Percentiles rank a stretch among this genome's conserved stretches.
These are phyloP conservation scores for Beauveria bassiana DNA, from an alignment of 2,329 filamentous ascomycete species.

Conservation along the genomic window DNA sequence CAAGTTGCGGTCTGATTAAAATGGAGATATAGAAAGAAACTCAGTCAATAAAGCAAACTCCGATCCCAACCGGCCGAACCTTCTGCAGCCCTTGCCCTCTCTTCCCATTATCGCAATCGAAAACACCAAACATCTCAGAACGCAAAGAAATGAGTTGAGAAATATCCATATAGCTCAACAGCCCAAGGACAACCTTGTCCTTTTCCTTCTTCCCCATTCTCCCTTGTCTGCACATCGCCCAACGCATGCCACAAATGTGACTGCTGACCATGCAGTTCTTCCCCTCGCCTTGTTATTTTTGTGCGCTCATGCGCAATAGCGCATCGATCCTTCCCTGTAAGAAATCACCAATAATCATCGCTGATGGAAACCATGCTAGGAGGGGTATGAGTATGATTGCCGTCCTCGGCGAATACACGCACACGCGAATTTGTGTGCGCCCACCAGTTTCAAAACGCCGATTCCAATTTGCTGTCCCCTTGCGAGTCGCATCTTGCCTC, in stretches of 20 bases:
- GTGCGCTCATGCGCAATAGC: neutral
- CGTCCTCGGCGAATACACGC: neutral
- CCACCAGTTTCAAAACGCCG: slow-evolving; percentile 6
- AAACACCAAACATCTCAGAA: neutral
- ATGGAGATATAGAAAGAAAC: neutral
- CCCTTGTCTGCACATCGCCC: neutral
- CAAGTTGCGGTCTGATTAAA: slow-evolving; percentile 6
- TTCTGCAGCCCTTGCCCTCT: neutral
- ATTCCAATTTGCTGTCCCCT: slow-evolving; percentile 2
- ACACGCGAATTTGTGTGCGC: neutral
- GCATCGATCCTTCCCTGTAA: neutral
- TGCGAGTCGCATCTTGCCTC: neutral
- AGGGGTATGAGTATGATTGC: slow-evolving; percentile 6
- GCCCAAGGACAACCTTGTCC: neutral
- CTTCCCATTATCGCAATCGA: neutral
- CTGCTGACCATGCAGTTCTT: neutral
- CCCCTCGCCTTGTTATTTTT: neutral
- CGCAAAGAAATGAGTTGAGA: slow-evolving; percentile 7
- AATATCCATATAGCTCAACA: neutral
- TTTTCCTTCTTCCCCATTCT: neutral
- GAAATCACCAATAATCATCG: slow-evolving; percentile 2
- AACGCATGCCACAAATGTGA: neutral
- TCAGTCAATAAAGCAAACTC: neutral
- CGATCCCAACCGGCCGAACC: neutral
- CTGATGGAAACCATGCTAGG: slow-evolving; percentile 1